These are phyloP conservation scores for Cyclotella distinguenda DNA, from an alignment of 108 stramenopile species.

Conservation along the genomic window DNA sequence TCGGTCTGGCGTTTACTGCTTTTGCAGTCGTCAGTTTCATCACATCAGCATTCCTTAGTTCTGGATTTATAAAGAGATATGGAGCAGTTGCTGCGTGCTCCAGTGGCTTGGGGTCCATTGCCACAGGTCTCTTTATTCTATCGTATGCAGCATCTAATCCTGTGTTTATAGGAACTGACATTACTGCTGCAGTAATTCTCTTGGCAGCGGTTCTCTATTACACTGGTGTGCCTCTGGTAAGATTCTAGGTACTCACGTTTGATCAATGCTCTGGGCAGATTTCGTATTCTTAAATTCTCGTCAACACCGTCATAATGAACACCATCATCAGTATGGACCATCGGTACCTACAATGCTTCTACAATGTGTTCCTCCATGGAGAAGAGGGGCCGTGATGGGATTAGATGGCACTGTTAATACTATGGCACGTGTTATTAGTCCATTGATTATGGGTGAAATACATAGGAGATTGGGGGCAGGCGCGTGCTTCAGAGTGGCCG, in stretches of 20 bases:
- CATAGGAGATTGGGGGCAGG: constrained; percentile 56
- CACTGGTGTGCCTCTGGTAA: constrained; percentile 68
- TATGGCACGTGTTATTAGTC: constrained; percentile 58
- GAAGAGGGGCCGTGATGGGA: constrained; percentile 71
- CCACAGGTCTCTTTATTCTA: constrained; percentile 55
- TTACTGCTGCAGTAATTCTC: constrained; percentile 23
- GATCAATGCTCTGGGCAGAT: too few species aligned
- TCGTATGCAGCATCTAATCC: constrained; percentile 48
- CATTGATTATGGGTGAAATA: constrained; percentile 66
- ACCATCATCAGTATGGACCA: too few species aligned
- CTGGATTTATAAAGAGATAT: constrained; percentile 45
- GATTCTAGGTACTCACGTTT: too few species aligned
- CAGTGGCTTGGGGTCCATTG: constrained; percentile 56
- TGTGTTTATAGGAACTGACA: constrained; percentile 11
- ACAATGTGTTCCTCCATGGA: constrained; percentile 67
- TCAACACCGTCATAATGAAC: too few species aligned
- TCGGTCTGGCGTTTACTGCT: constrained; percentile 65
- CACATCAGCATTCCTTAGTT: constrained; percentile 54
- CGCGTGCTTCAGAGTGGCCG: constrained; percentile 63
- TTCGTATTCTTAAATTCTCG: too few species aligned
- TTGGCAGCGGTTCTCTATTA: constrained; percentile 69
- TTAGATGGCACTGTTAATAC: constrained; percentile 76
- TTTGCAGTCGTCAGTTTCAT: constrained; percentile 70
- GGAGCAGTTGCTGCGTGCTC: constrained; percentile 71
- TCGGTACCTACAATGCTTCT: constrained; percentile 78